Base-by-base conservation (phyloP, 2,329 filamentous ascomycete genomes). In the Stenocarpella maydis region DNA sequence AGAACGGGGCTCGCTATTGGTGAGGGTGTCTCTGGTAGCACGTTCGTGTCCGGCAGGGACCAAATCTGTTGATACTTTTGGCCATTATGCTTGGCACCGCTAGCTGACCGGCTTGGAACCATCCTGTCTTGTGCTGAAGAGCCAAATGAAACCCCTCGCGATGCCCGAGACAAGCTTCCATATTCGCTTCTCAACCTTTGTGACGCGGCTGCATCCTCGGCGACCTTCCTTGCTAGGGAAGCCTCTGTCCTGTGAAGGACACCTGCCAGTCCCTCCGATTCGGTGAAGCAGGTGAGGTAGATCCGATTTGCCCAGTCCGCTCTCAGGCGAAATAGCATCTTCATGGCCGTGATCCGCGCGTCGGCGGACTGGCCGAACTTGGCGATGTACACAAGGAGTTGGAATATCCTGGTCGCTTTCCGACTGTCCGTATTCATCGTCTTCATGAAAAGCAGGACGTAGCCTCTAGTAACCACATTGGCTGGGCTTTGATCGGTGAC, bases 271-370 rank as follows among this genome's bases (percentile, higher is more conserved):
- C 88, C 89, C 72, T 91, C 88, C 34, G 90, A 91, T 77, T 97
- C 93, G 1, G 91, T 88, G 37, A 88, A 87, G 41, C 87, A 81
- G 9, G 89, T 89, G 65, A 97, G 83, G 69, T 91, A 93, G 4
- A 98, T 86, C 53, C 90, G 87, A 73, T 95, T 89, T 12, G 91
- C 89, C 77, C 92, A 93, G 79, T 97, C 94, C 26, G 94, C 93
- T 69, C 95, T 88, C 37, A 98, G 82, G 52, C 95, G 89, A 77
- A 97, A 95, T 2, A 98, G 82, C 52, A 95, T 81, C 75, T 93
- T 94, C 84, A 95, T 88, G 2, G 91, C 90, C 15, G 90, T 90
- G 31, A 96, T 82, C 8, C 92, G 90, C 64, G 92, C 90, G 78
- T 93, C 90, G 8, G 86, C 82, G 70, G 87, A 88, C 39, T 85